These are phyloP conservation scores for Withania somnifera DNA, from an alignment of 305 asterid species.

Conservation along the genomic window DNA sequence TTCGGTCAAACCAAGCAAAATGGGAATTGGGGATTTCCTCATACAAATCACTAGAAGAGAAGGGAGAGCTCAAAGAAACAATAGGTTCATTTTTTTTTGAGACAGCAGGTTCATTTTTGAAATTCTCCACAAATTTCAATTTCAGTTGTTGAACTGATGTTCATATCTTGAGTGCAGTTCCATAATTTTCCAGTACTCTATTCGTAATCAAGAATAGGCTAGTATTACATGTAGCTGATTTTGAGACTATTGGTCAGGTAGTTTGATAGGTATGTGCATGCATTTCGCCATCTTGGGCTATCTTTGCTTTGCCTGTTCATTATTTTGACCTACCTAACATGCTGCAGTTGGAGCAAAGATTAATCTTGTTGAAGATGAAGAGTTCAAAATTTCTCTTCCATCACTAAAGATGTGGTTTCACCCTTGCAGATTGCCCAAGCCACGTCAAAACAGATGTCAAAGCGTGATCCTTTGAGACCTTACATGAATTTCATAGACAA, in stretches of 20 bases:
- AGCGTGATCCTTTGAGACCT: slow-evolving; percentile 60
- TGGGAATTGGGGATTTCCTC: not conserved
- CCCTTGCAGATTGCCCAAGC: slow-evolving; percentile 59
- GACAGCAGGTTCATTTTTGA: not conserved
- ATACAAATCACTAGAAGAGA: not conserved
- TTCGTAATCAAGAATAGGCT: not conserved
- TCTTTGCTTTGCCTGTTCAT: not conserved
- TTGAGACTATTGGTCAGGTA: not conserved
- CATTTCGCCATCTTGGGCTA: not conserved
- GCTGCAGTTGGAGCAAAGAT: not conserved
- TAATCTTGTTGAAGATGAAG: not conserved
- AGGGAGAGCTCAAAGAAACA: not conserved
- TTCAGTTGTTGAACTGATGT: not conserved
- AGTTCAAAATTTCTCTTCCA: not conserved
- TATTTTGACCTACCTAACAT: not conserved
- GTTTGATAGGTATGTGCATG: not conserved
- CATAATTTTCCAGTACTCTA: not conserved
- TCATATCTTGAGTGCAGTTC: not conserved
- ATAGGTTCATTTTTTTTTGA: not conserved
- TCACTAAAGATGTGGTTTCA: not conserved
- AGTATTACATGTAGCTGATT: not conserved
- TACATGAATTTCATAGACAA: slow-evolving; percentile 62
- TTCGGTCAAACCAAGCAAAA: not conserved
- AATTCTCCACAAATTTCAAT: not conserved
- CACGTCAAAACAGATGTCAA: slow-evolving; percentile 70